Conservation (phyloP, 2,329 filamentous ascomycete species). For the Xylaria sp. region DNA sequence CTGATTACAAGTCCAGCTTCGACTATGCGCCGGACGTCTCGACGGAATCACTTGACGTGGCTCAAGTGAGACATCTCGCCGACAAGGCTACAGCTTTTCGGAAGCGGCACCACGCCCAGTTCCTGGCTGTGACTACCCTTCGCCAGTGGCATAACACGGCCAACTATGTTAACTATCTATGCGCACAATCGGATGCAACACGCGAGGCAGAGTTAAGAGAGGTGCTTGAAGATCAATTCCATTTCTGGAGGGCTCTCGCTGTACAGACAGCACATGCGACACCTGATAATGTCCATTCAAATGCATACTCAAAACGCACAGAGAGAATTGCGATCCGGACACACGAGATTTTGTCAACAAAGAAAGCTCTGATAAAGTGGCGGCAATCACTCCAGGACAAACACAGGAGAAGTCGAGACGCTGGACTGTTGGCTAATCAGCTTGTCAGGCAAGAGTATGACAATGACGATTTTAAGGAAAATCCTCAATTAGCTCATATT, state of each 20-base stretch:
- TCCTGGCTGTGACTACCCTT: slow-evolving; percentile 40
- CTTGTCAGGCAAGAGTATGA: slow-evolving; percentile 26
- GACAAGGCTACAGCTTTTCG: slow-evolving; percentile 45
- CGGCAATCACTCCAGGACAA: slow-evolving; percentile 39
- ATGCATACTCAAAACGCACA: slow-evolving; percentile 48
- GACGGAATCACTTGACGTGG: slow-evolving; percentile 23
- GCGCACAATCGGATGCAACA: slow-evolving; percentile 42
- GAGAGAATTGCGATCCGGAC: slow-evolving; percentile 46
- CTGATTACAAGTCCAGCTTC: slow-evolving; percentile 14
- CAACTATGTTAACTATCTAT: slow-evolving; percentile 38
- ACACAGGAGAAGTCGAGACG: slow-evolving; percentile 35
- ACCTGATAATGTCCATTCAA: slow-evolving; percentile 40
- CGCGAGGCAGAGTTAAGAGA: slow-evolving; percentile 43
- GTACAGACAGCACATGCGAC: slow-evolving; percentile 39
- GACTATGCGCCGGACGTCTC: neutral
- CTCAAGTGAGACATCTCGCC: slow-evolving; percentile 31
- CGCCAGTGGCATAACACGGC: slow-evolving; percentile 47
- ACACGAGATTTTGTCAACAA: slow-evolving; percentile 43
- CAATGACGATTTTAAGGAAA: slow-evolving; percentile 38
- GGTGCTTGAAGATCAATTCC: slow-evolving; percentile 40
- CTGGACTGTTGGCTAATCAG: slow-evolving; percentile 28
- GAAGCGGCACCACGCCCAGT: slow-evolving; percentile 43
- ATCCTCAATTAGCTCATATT: slow-evolving; percentile 44
- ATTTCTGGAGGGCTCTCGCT: slow-evolving; percentile 44
- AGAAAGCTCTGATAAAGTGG: slow-evolving; percentile 44